A percentile compares a stretch with the other conserved stretches of the same genome.
These are phyloP conservation scores for Canariomyces notabilis DNA, from an alignment of 2,329 filamentous ascomycete species.

Conservation along the genomic window DNA sequence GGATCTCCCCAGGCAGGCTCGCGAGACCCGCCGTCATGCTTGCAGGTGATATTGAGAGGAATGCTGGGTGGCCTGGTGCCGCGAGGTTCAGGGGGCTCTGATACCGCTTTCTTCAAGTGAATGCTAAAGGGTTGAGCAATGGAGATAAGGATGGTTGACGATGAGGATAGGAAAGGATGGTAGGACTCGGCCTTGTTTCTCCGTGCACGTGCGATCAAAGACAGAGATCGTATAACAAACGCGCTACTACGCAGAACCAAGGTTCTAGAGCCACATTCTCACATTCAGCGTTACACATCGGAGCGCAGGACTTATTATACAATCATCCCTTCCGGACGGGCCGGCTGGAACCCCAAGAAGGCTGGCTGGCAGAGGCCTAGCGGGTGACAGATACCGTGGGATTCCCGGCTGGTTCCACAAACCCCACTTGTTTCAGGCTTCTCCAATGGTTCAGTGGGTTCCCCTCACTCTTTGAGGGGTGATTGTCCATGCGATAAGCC, in stretches of 20 bases:
- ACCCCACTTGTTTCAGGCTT: not conserved
- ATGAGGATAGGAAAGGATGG: not conserved
- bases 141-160: not conserved
- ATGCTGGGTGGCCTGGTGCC: not conserved
- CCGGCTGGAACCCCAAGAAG: constrained; percentile 1
- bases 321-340: not conserved
- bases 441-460: not conserved
- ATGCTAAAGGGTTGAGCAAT: not conserved
- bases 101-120: not conserved
- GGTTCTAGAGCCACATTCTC: too few species aligned
- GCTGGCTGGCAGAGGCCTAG: not conserved
- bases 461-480: too few species aligned
- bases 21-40: constrained; percentile 35
- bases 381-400: too few species aligned
- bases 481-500: too few species aligned
- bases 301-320: too few species aligned
- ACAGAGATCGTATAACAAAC: too few species aligned
- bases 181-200: not conserved
- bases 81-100: not conserved
- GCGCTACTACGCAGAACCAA: too few species aligned
- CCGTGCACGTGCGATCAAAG: too few species aligned
- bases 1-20: constrained; percentile 58
- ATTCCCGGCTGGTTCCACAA: constrained; percentile 1
- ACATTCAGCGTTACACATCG: too few species aligned
- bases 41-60: not conserved